Base-by-base conservation (phyloP, 345 rosid species). In the Hibiscus syriacus region DNA sequence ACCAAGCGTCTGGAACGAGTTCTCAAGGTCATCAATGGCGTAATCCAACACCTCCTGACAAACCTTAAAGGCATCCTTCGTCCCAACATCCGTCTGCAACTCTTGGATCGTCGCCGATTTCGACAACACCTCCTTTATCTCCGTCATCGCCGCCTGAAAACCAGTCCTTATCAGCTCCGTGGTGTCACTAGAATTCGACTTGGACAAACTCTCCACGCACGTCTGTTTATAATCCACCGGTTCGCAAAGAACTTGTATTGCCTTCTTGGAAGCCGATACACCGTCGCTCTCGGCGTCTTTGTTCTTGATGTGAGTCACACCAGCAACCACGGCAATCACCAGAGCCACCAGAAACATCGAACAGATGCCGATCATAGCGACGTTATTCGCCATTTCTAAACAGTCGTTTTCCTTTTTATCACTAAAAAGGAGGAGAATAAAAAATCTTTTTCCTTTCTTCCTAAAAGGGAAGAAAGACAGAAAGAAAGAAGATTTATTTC, bases 321-420 rank as follows among this genome's bases (percentile, higher is more conserved):
- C 77, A 3, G 84, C 75, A 0, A 83, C 85, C 43, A 81, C 82
- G 0, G 85, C 90, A 10, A 86, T 82, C 54, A 92, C 84, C 81
- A 82, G 72, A 43, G 87, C 92, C 57, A 92, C 84, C 13, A 92
- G 73, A 53, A 87, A 45, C 58, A 87, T 56, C 1, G 86, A 77
- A 16, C 81, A 77, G 16, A 86, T 74, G 9, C 84, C 81, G 0
- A 82, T 76, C 5, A 87, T 17, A 23, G 74, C 81, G 2, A 70
- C 59, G 79, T 83, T 83, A 77, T 77, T 85, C 62, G 77, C 76
- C 72, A 69, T 69, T 38, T 58, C 46, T 27, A 11, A 56, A 17
- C 27, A 55, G 11, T 12, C 27, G 2, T 25, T 13, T 54, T 55
- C 2, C 2, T 13, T 55, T 55, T 52, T 26, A 7, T 12, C 13